Evolutionary conservation across 2,329 filamentous ascomycete species (phyloP).

Genomic region (Ascochyta pisi): DNA sequence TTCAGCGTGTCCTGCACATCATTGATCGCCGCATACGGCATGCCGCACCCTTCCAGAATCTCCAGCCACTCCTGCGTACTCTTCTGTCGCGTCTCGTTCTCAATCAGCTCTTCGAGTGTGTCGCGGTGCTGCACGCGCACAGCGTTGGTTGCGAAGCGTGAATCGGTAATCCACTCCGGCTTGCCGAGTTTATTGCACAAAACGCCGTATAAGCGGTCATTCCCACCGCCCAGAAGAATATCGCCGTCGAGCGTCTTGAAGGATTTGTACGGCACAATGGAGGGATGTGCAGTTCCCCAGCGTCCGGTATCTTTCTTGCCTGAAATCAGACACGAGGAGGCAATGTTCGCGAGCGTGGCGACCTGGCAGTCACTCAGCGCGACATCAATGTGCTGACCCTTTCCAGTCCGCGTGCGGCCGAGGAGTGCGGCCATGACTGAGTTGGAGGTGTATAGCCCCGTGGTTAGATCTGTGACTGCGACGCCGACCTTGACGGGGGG

Average conservation of each 20-base stretch:
- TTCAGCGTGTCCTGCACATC: conserved; percentile 85
- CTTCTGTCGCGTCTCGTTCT: conserved; percentile 73
- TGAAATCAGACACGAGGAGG: conserved; percentile 87
- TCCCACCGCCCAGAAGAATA: conserved; percentile 69
- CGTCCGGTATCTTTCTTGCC: conserved; percentile 85
- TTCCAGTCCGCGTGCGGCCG: conserved; percentile 74
- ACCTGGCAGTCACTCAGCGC: conserved; percentile 93
- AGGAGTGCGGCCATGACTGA: conserved; percentile 93
- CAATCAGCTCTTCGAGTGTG: conserved; percentile 79
- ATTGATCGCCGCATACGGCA: conserved; percentile 95
- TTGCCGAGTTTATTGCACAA: conserved; percentile 64
- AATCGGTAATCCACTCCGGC: conserved; percentile 65
- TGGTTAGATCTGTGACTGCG: conserved; percentile 94
- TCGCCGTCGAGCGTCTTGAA: conserved; percentile 72
- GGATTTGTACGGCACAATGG: conserved; percentile 92
- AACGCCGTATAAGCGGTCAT: conserved; percentile 67
- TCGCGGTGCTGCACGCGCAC: conserved; percentile 72
- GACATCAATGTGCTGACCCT: conserved; percentile 91
- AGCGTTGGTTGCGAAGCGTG: conserved; percentile 65
- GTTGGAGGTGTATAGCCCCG: conserved; percentile 93
- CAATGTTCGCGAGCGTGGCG: conserved; percentile 92
- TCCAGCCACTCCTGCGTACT: conserved; percentile 89
- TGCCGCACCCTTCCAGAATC: conserved; percentile 84
- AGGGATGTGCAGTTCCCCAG: conserved; percentile 98
- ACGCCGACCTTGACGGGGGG: conserved; percentile 97